A percentile compares a stretch with the other conserved stretches of the same genome.
phyloP scores from a whole-genome alignment of 345 rosid genomes.

The Raphanus raphanistrum region DNA sequence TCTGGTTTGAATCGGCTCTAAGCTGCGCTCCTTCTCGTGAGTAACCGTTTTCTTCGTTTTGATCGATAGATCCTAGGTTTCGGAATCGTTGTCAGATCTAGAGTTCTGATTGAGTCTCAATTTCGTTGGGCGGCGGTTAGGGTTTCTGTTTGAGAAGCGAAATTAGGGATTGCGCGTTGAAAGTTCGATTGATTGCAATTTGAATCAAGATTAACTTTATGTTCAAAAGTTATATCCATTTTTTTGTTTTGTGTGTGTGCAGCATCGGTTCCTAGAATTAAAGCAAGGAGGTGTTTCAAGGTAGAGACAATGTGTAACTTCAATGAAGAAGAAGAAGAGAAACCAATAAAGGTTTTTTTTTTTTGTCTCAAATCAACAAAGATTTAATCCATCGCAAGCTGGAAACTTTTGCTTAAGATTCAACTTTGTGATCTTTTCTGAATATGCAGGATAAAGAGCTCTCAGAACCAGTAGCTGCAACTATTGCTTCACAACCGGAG shows the following conservation, averaged over 20 bases:
- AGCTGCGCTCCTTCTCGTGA: constrained; percentile 92
- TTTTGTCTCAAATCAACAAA: constrained; percentile 6
- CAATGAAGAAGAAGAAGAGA: constrained; percentile 51
- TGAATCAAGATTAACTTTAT: background rate
- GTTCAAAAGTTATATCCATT: background rate
- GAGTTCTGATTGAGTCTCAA: background rate
- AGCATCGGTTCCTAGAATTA: constrained; percentile 90
- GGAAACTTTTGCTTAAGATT: background rate
- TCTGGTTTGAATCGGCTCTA: constrained; percentile 76
- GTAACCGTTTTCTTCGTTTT: constrained; percentile 32
- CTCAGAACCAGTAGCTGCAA: background rate
- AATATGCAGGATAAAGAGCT: constrained; percentile 24
- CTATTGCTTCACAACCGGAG: constrained; percentile 8
- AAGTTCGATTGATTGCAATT: background rate
- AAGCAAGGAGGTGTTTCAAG: constrained; percentile 66
- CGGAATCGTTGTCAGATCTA: constrained; percentile 18
- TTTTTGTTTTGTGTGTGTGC: constrained; percentile 10
- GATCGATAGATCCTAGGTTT: background rate
- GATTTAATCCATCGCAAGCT: background rate
- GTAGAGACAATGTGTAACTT: constrained; percentile 77
- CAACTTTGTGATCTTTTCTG: constrained; percentile 11
- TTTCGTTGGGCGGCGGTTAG: constrained; percentile 21
- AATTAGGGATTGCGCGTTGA: background rate
- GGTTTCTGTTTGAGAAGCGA: constrained; percentile 1
- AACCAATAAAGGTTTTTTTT: constrained; percentile 63